Evolutionary conservation across 75 land plant genomes (phyloP), one percentile per base, ranked within the genome.

Genomic region (Pseudotsuga menziesii): DNA sequence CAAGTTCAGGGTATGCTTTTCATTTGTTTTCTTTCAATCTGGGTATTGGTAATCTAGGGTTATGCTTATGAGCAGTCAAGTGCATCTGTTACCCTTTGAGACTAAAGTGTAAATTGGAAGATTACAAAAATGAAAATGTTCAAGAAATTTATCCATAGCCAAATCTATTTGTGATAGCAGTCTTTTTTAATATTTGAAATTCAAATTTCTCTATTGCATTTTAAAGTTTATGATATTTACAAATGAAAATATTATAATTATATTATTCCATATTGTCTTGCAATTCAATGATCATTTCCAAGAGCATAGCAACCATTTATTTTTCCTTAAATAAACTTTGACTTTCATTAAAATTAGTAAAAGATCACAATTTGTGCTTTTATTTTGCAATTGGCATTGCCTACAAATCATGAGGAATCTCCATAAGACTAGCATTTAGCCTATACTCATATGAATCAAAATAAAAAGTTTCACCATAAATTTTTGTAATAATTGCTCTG

Each of bases 1-100:
- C 22, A 97, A 97, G 78, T 97, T 97, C 77, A 97, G 95, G n/a
- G 98, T 96, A 89, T 25, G 78, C 52, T 19, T 77, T 48, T 22
- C 8, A 78, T 15, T 78, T 54, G 69, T 26, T 20, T 44, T 36
- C 13, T 61, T 36, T 35, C 5, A 29, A 32, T 14, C 29, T 77
- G 63, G 20, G 4, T 14, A 11, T 44, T 63, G n/a, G 13, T 16
- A 44, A 11, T 62, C 20, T 3, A 5, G 9, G 52, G 72, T 41
- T 63, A 25, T 15, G 22, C 8, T 41, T 62, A 52, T 20, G 19
- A 32, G 35, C 54, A 48, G 11, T 5, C 16, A 61, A 17, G 59
- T 16, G 56, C 60, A 56, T 26, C 36, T 12, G 16, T 74, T 74
- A 56, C 25, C n/a, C 8, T 61, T 57, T 59, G 13, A 20, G 5